These are phyloP conservation scores for Triadica sebifera DNA, from an alignment of 345 rosid genomes.

Conservation along the genomic window DNA sequence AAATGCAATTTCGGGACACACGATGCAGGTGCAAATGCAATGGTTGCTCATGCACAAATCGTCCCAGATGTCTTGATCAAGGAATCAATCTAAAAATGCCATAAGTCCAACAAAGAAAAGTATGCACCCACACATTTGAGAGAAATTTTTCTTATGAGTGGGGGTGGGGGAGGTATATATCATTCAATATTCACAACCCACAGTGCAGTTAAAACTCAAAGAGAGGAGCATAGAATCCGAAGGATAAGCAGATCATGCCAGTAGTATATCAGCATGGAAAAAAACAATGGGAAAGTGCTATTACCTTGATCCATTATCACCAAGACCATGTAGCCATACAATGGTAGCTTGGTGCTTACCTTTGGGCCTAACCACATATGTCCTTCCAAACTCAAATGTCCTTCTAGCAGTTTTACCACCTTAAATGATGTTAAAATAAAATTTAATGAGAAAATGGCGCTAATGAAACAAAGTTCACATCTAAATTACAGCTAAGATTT, in stretches of 20 bases:
- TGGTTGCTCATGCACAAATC: neutral
- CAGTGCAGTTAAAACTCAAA: neutral
- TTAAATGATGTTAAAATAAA: slow-evolving; percentile 8
- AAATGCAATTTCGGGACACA: neutral
- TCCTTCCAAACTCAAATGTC: slow-evolving; percentile 62
- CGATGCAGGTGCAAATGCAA: neutral
- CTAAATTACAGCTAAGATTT: neutral
- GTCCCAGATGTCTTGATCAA: neutral
- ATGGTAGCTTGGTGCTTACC: slow-evolving; percentile 97
- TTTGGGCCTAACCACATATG: slow-evolving; percentile 90
- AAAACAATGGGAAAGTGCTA: slow-evolving; percentile 4
- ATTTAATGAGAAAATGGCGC: neutral
- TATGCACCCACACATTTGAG: neutral
- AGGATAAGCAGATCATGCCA: neutral
- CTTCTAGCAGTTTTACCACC: slow-evolving; percentile 25
- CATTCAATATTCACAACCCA: neutral
- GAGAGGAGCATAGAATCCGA: neutral
- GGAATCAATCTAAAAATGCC: neutral
- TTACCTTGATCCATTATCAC: slow-evolving; percentile 93
- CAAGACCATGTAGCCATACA: slow-evolving; percentile 98
- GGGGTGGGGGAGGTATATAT: neutral
- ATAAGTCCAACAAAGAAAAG: neutral
- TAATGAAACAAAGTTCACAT: neutral
- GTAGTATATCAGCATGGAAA: neutral
- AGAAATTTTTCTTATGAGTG: neutral